These are phyloP conservation scores for Castanea crenata DNA, from an alignment of 306 rosid genomes.

Conservation along the genomic window DNA sequence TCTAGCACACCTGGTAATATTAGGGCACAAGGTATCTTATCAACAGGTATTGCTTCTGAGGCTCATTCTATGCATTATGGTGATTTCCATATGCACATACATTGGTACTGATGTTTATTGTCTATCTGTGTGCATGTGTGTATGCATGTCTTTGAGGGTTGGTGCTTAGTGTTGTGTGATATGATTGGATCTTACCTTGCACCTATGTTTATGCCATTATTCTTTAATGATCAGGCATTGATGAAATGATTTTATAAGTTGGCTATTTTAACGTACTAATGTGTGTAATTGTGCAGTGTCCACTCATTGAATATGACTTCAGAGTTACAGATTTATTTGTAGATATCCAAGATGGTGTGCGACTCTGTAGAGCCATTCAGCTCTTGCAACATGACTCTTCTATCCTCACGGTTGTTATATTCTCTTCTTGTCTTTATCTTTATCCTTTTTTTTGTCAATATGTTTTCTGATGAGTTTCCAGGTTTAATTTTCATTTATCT, in stretches of 20 bases:
- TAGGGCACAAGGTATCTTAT: conserved; percentile 80
- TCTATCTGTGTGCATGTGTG: background rate
- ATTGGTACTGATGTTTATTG: background rate
- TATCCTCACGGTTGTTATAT: conserved; percentile 59
- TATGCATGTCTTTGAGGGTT: background rate
- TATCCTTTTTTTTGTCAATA: background rate
- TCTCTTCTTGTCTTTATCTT: background rate
- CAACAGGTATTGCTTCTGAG: conserved; percentile 53
- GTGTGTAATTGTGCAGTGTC: conserved; percentile 50
- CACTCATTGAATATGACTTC: conserved; percentile 77
- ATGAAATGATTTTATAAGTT: conserved; percentile 10
- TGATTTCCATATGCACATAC: conserved; percentile 1
- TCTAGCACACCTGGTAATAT: conserved; percentile 64
- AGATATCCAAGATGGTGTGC: conserved; percentile 89
- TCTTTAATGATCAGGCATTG: conserved; percentile 3
- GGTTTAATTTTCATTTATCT: background rate
- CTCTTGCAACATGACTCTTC: conserved; percentile 75
- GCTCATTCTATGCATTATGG: conserved; percentile 19
- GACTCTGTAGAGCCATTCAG: conserved; percentile 81
- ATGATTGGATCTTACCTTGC: background rate
- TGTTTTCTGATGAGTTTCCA: conserved; percentile 6
- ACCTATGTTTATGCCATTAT: background rate
- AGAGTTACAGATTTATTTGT: conserved; percentile 63
- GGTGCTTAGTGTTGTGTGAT: background rate
- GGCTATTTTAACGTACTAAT: background rate